Evolutionary conservation across 164 flowering plant genomes (phyloP).

Genomic region (Annona cherimola): DNA sequence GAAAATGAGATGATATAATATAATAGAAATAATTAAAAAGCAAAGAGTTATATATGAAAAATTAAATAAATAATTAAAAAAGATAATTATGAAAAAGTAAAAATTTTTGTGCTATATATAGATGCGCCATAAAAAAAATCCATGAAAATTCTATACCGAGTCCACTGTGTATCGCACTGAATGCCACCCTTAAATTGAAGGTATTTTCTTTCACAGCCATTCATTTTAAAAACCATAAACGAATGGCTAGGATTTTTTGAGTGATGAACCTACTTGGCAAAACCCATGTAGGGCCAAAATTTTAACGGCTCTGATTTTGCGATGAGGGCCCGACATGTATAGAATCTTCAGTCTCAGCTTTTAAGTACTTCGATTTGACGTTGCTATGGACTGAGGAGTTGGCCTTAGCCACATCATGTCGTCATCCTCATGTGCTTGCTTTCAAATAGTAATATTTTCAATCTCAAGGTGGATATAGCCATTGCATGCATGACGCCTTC

Average conservation of each 20-base stretch:
- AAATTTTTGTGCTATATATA: too few relatives aligned
- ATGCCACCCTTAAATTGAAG: too few relatives aligned
- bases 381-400: too few relatives aligned
- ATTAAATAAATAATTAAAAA: too few relatives aligned
- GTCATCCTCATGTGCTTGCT: not conserved
- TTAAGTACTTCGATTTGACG: not conserved
- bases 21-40: too few relatives aligned
- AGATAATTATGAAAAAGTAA: too few relatives aligned
- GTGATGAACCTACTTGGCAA: not conserved
- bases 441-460: too few relatives aligned
- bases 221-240: not conserved
- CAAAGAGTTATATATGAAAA: too few relatives aligned
- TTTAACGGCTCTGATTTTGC: conserved; percentile 19
- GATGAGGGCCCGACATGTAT: not conserved
- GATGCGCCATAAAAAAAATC: too few relatives aligned
- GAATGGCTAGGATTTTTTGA: not conserved
- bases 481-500: not conserved
- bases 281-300: not conserved
- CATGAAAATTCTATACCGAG: too few relatives aligned
- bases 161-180: too few relatives aligned
- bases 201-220: not conserved
- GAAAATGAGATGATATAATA: too few relatives aligned
- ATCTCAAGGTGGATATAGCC: not conserved
- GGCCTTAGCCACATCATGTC: conserved; percentile 23
- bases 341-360: not conserved